Evolutionary conservation across 495 filamentous ascomycete species (phyloP), one percentile per base, ranked within the genome.

Genomic region (Xylaria grammica): DNA sequence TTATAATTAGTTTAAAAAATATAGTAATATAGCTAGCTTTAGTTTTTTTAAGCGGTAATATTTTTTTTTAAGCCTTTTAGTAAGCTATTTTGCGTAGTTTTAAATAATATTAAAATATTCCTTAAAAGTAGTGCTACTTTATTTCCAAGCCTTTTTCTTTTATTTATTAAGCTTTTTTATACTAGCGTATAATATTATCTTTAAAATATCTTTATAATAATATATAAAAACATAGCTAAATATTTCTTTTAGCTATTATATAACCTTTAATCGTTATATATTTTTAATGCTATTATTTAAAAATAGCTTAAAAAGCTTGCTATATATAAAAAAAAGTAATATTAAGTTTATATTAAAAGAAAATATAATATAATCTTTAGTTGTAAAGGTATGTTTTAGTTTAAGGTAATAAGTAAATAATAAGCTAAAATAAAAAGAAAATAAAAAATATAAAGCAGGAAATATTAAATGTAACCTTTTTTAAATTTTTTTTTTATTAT

Each of bases 331-430:
- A 10, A n/a, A n/a, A n/a, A 48, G 44, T 10, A 10, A 48, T 48
- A 48, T n/a, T 20, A 20, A 48, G 44, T 48, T n/a, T 48, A 48
- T 48, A 48, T 22, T 48, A 24, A 48, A n/a, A 48, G 44, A 48
- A 48, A 10, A 48, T 19, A 48, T 48, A 22, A n/a, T 10, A n/a
- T 48, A 48, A 48, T 20, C n/a, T 48, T 48, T 48, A 48, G 44
- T 48, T 48, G 20, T n/a, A n/a, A 48, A 10, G 1, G 20, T 48
- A 22, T 48, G 44, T 48, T 48, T n/a, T 1, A n/a, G 44, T 48
- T 48, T 10, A 48, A 48, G 34, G 34, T 36, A 36, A 36, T 36
- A 11, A 11, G 34, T 48, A 48, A 48, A 48, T 48, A 20, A 48
- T 48, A 10, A 20, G 44, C 19, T 22, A 24, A 22, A 48, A 48